These are phyloP conservation scores for Exophiala sideris DNA, from an alignment of 2,329 filamentous ascomycete genomes.

Conservation along the genomic window DNA sequence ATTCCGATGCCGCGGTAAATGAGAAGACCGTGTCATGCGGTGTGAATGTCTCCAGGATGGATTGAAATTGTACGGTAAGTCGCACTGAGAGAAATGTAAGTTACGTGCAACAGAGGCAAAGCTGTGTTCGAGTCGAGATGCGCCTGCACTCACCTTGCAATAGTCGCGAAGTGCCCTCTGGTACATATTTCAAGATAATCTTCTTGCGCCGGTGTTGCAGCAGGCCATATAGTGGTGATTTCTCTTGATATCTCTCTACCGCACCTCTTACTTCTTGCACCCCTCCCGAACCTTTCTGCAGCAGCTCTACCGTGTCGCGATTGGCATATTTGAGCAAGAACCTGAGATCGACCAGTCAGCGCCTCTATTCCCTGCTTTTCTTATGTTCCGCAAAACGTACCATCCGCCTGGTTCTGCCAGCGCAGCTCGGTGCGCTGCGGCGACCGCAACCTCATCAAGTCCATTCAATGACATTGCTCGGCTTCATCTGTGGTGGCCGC, in stretches of 20 bases:
- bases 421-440: constrained; percentile 79
- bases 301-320: constrained; percentile 80
- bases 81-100: constrained; percentile 58
- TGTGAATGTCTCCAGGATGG: constrained; percentile 64
- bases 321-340: constrained; percentile 89
- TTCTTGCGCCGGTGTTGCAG: constrained; percentile 85
- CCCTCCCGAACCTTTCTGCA: constrained; percentile 73
- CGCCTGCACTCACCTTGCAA: constrained; percentile 69
- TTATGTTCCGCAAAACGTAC: constrained; percentile 54
- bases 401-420: constrained; percentile 86
- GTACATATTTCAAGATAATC: constrained; percentile 88
- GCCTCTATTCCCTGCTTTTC: neutral
- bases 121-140: neutral
- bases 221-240: constrained; percentile 87
- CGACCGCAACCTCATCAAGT: constrained; percentile 53
- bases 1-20: constrained; percentile 69
- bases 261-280: constrained; percentile 77
- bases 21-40: constrained; percentile 84
- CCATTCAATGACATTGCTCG: constrained; percentile 30
- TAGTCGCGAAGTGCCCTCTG: constrained; percentile 83
- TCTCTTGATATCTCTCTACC: constrained; percentile 75
- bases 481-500: constrained; percentile 33
- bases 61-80: constrained; percentile 67
- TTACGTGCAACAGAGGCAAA: neutral
- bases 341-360: constrained; percentile 52